Conservation (phyloP, 306 rosid species). For the Delonix regia region DNA sequence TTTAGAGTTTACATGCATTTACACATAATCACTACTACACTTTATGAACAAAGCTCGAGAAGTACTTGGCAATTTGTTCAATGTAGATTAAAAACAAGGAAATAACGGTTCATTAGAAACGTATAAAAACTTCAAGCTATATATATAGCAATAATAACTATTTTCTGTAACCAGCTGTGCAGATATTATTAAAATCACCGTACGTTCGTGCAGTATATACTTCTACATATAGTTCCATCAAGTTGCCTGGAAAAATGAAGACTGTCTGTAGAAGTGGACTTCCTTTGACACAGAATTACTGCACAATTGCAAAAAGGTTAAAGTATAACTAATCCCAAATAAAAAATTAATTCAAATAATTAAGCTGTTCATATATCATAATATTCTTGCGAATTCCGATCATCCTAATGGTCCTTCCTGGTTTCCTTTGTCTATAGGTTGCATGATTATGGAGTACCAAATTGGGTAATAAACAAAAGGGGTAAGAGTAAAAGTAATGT, state of each 20-base stretch:
- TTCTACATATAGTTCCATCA: constrained; percentile 23
- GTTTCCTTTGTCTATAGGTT: constrained; percentile 5
- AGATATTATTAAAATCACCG: not conserved
- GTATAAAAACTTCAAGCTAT: not conserved
- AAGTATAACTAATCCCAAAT: not conserved
- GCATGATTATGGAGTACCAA: constrained; percentile 5
- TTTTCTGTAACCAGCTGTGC: not conserved
- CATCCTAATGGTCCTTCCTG: not conserved
- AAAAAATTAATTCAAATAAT: constrained; percentile 24
- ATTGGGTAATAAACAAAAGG: not conserved
- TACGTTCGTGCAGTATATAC: constrained; percentile 15
- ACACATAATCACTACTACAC: not conserved
- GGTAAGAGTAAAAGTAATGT: not conserved
- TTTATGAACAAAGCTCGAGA: not conserved
- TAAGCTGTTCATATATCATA: not conserved
- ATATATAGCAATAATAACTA: not conserved
- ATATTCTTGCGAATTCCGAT: no score
- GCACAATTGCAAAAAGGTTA: not conserved
- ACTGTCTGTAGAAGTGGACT: constrained; percentile 18
- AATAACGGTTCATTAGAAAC: not conserved
- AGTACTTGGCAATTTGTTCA: not conserved
- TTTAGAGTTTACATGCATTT: not conserved
- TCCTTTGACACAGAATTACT: constrained; percentile 10
- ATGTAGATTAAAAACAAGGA: not conserved
- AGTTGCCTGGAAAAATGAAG: constrained; percentile 41